phyloP scores from a whole-genome alignment of 2,329 filamentous ascomycete species.

The Fusarium sp. region DNA sequence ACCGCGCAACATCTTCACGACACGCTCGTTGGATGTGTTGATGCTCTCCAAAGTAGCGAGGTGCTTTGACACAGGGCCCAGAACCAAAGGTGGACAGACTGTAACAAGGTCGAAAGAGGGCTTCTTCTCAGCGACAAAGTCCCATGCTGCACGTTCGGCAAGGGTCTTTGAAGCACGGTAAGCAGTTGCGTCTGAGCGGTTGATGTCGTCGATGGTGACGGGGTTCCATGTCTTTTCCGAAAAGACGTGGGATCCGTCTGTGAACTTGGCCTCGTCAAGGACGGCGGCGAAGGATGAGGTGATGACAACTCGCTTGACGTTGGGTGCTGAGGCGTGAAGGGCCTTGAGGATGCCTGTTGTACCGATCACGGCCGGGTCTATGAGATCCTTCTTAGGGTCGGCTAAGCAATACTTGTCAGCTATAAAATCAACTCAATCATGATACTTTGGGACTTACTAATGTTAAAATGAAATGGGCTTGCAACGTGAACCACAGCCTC shows the following conservation, averaged over 20 bases:
- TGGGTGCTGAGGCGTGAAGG: conserved; percentile 67
- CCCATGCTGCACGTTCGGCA: conserved; percentile 66
- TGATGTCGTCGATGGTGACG: conserved; percentile 59
- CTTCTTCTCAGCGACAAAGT: conserved; percentile 59
- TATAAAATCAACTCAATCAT: too few species aligned
- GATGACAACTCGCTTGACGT: conserved; percentile 77
- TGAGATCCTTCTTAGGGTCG: conserved; percentile 64
- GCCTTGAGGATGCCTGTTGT: conserved; percentile 78
- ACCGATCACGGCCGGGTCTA: conserved; percentile 69
- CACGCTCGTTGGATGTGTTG: conserved; percentile 66
- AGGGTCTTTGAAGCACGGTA: conserved; percentile 68
- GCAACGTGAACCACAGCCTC: conserved; percentile 71
- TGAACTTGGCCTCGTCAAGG: conserved; percentile 53
- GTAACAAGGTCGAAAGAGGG: conserved; percentile 65
- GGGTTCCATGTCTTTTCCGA: conserved; percentile 67
- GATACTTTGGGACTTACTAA: conserved; percentile 47
- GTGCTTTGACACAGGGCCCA: conserved; percentile 64
- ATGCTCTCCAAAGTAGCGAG: conserved; percentile 59
- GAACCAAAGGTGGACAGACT: conserved; percentile 67
- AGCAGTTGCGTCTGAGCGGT: conserved; percentile 54
- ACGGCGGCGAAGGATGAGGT: conserved; percentile 69
- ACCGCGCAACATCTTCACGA: conserved; percentile 64
- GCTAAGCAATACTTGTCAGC: conserved; percentile 37
- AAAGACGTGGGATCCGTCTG: conserved; percentile 56
- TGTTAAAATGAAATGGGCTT: conserved; percentile 68